phyloP scores from a whole-genome alignment of 2,329 filamentous ascomycete species.

The Aspergillus amoenus region DNA sequence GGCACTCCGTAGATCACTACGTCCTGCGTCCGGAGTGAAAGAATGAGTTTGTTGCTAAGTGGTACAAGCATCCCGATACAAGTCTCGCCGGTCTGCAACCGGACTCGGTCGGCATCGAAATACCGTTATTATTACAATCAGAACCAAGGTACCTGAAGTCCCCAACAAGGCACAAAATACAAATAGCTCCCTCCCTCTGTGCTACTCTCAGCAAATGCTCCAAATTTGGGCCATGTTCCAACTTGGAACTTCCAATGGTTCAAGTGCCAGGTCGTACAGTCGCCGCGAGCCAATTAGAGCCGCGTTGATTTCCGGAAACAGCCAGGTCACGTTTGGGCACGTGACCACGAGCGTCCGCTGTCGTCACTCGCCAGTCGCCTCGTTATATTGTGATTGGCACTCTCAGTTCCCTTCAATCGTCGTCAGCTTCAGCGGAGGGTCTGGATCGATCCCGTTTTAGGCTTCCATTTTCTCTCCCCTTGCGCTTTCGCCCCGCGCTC shows the following conservation, averaged over 20 bases:
- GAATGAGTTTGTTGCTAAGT: not conserved
- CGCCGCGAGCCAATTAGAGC: not conserved
- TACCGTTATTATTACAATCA: conserved; percentile 4
- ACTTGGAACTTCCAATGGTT: not conserved
- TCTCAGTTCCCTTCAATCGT: conserved; percentile 6
- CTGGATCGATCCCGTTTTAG: conserved; percentile 1
- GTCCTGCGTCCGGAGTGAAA: not conserved
- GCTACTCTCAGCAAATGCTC: not conserved
- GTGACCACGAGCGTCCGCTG: not conserved
- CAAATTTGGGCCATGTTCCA: not conserved
- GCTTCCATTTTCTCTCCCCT: conserved; percentile 9
- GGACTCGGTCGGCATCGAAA: conserved; percentile 4
- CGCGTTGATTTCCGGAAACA: not conserved
- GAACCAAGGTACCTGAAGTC: conserved; percentile 3
- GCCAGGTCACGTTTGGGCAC: not conserved
- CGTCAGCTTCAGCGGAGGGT: conserved; percentile 8
- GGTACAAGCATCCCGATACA: not conserved
- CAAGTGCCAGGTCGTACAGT: not conserved
- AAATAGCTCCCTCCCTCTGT: not conserved
- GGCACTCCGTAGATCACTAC: not conserved
- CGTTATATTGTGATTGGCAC: conserved; percentile 11
- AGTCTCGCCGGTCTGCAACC: not conserved
- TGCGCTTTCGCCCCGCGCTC: conserved; percentile 4
- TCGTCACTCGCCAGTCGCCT: not conserved
- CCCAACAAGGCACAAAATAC: not conserved